Conservation (phyloP, 768 basidiomycete genomes). For the Rhizopogon vinicolor region DNA sequence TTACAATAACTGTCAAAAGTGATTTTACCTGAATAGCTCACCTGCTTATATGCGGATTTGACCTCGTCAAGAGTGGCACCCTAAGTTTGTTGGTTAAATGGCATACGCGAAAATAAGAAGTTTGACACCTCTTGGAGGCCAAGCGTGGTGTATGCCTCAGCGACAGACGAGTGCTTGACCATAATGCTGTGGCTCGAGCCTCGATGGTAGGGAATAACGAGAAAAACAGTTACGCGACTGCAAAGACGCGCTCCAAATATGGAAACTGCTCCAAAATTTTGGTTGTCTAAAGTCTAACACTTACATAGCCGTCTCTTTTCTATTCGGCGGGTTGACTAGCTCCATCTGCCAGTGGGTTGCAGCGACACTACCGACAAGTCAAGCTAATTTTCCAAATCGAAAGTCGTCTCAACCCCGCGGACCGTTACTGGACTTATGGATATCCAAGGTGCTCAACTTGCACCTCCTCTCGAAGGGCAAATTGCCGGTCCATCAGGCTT, state of each 20-base stretch:
- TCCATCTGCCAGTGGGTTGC: not conserved
- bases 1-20: conserved; percentile 1
- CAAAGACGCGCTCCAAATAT: conserved; percentile 21
- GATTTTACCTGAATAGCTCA: conserved; percentile 17
- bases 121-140: conserved; percentile 49
- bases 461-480: not conserved
- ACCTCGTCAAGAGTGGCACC: conserved; percentile 59
- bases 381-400: too few species aligned
- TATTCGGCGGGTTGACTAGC: not conserved
- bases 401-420: too few species aligned
- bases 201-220: conserved; percentile 3
- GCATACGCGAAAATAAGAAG: not conserved
- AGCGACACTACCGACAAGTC: too few species aligned
- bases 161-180: conserved; percentile 30
- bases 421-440: not conserved
- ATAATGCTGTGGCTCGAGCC: conserved; percentile 20
- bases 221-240: conserved; percentile 18
- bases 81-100: conserved; percentile 29
- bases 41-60: conserved; percentile 68
- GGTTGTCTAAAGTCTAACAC: not conserved
- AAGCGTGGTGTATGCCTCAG: conserved; percentile 38
- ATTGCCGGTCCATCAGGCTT: not conserved
- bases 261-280: conserved; percentile 3
- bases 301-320: too few species aligned
- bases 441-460: not conserved